phyloP scores from a whole-genome alignment of 1,284 basidiomycete species.

The Chondrostereum purpureum region DNA sequence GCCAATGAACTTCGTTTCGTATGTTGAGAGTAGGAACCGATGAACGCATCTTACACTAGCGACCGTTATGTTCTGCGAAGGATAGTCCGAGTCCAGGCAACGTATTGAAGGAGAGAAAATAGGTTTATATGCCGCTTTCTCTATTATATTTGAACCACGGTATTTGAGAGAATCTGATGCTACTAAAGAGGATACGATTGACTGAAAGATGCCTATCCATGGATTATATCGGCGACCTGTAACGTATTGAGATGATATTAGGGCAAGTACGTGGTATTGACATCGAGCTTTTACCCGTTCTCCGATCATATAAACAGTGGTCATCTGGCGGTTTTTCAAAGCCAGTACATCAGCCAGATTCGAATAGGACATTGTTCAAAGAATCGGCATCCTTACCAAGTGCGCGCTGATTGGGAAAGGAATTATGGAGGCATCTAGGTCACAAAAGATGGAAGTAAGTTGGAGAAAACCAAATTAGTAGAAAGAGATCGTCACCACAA shows the following conservation, averaged over 20 bases:
- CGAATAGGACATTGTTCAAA: neutral
- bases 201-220: too few relatives aligned
- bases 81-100: too few relatives aligned
- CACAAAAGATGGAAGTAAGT: neutral
- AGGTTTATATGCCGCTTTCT: too few relatives aligned
- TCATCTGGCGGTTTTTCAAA: conserved; percentile 15
- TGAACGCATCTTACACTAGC: too few relatives aligned
- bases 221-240: conserved; percentile 3
- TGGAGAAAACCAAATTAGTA: neutral
- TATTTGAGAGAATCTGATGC: too few relatives aligned
- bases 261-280: neutral
- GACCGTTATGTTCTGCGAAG: too few relatives aligned
- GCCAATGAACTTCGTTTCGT: too few relatives aligned
- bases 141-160: too few relatives aligned
- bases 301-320: conserved; percentile 25
- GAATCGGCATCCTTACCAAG: neutral
- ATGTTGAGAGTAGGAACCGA: too few relatives aligned
- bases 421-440: conserved; percentile 3
- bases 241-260: neutral
- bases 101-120: too few relatives aligned
- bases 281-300: conserved; percentile 19
- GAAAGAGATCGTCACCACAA: neutral
- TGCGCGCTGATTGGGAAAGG: conserved; percentile 4
- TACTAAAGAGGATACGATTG: too few relatives aligned
- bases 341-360: neutral